Base-by-base conservation (phyloP, 177 flowering plant genomes). In the Vitis hybrid region DNA sequence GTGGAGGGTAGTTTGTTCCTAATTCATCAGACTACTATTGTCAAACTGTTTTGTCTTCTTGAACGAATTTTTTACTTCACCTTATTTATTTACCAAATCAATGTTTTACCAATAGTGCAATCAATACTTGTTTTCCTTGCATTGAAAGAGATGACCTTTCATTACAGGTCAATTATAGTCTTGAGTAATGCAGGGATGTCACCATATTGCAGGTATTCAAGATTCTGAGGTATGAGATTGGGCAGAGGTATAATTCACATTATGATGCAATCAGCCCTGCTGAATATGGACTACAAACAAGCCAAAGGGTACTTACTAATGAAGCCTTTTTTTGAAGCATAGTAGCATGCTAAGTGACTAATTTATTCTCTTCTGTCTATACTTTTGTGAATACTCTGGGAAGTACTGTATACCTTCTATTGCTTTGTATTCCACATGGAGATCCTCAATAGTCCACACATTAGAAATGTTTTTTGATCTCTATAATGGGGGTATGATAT, bases 201-300 rank as follows among this genome's bases (percentile, higher is more conserved):
- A 73, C 69, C 65, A 55, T 85, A 69, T 82, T 86, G 81, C 94
- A 92, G 98, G 89, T 88, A 70, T 92, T 89, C 82, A 90, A 92
- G 79, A 33, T 92, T 60, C 72, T 90, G 72, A 86, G 95, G 10
- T 92, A 92, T 77, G 93, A 92, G 82, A 71, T 89, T 77, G 96
- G 94, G 26, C 96, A 92, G 83, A 86, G 82, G 77, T 92, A 92
- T 79, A 80, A 87, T 74, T 89, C 94, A 65, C 96, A 92, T 72
- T 89, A 88, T 79, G 98, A 92, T 82, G 90, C 85, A 45, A 88
- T 92, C 83, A 80, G 85, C 77, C 94, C 98, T 51, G 79, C 88
- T 70, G 94, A 92, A 76, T 92, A 92, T 79, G 98, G 98, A 55
- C 93, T 93, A 56, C 94, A 88, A 69, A 80, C 79, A 76, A 89